Conservation (phyloP, 2,329 filamentous ascomycete genomes). For the Lachnum nothofagi region DNA sequence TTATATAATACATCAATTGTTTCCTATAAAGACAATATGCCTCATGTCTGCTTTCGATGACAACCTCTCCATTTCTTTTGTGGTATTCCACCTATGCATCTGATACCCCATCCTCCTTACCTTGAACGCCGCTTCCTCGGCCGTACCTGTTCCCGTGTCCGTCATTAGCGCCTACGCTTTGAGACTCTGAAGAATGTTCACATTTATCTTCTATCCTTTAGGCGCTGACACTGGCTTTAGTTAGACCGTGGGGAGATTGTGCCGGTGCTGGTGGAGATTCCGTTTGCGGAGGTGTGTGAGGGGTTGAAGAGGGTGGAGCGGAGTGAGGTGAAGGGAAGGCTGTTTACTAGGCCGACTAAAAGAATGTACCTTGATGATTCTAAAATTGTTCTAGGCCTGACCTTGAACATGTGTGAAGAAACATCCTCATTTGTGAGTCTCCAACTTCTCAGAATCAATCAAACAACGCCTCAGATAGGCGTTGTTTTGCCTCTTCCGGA, state of each 20-base stretch:
- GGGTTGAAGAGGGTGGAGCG: constrained; percentile 7
- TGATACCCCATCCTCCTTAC: background rate
- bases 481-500: background rate
- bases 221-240: no score
- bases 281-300: constrained; percentile 7
- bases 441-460: background rate
- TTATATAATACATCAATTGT: constrained; percentile 2
- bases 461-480: background rate
- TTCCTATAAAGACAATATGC: background rate
- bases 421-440: background rate
- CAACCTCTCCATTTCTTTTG: constrained; percentile 1
- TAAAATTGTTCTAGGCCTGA: constrained; percentile 1
- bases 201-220: no score
- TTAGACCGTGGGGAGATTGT: no score
- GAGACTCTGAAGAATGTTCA: no score
- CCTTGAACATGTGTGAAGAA: constrained; percentile 1
- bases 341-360: constrained; percentile 12
- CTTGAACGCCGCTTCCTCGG: background rate
- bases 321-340: constrained; percentile 6
- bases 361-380: background rate
- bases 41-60: background rate
- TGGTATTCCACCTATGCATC: background rate
- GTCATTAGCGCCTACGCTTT: no score
- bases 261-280: constrained; percentile 11
- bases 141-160: background rate